These are phyloP conservation scores for Wallacemonas sp. DNA, from an alignment of 208 protist species.

Conservation along the genomic window DNA sequence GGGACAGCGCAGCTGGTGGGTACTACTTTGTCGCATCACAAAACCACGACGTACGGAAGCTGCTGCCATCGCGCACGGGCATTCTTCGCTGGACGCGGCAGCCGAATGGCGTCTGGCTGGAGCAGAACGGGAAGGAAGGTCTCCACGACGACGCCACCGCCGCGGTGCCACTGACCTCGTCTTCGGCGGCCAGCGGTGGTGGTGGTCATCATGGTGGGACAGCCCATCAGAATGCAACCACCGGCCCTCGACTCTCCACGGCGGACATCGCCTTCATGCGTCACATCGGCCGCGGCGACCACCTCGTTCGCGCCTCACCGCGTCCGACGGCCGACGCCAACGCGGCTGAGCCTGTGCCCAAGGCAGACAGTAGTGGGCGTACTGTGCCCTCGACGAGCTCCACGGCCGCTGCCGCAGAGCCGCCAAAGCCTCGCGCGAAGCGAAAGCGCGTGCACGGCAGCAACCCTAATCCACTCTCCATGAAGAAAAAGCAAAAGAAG, in stretches of 20 bases:
- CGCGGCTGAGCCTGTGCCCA: background rate
- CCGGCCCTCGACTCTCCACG: slow-evolving; percentile 24
- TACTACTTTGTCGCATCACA: slow-evolving; percentile 75
- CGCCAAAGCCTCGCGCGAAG: background rate
- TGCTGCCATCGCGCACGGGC: slow-evolving; percentile 39
- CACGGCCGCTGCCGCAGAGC: too few species aligned
- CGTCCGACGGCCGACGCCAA: background rate
- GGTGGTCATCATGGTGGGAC: background rate
- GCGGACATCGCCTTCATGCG: slow-evolving; percentile 67
- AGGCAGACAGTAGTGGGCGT: background rate
- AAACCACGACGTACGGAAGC: slow-evolving; percentile 71
- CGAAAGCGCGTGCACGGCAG: slow-evolving; percentile 19
- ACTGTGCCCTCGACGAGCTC: too few species aligned
- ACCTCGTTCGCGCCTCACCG: background rate
- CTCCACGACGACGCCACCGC: background rate
- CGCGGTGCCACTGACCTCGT: background rate
- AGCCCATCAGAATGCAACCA: background rate
- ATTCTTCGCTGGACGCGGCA: slow-evolving; percentile 65
- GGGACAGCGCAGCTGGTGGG: background rate
- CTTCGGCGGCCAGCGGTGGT: background rate
- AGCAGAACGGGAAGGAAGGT: slow-evolving; percentile 40
- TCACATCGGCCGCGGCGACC: slow-evolving; percentile 25
- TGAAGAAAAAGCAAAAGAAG: slow-evolving; percentile 76
- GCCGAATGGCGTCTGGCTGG: slow-evolving; percentile 71
- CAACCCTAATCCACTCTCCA: slow-evolving; percentile 75